Base-by-base conservation (phyloP, 2,329 filamentous ascomycete species). In the Monosporascus sp. region DNA sequence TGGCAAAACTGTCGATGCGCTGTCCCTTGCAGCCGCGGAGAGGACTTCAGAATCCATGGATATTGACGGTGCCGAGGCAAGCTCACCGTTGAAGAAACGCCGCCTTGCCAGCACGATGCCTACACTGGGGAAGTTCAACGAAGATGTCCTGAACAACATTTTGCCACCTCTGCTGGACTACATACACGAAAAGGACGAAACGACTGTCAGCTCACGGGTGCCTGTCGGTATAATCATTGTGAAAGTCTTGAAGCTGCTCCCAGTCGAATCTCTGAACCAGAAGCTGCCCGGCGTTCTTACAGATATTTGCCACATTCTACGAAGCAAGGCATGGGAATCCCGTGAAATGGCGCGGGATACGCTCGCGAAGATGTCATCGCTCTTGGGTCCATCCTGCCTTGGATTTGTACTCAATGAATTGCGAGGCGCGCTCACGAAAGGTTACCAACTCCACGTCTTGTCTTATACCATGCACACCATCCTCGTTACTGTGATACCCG, bases 391-490 rank as follows among this genome's bases (percentile, higher is more conserved):
- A 0, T 78, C 82, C 1, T 95, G 90, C 68, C 87, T 99, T 63
- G 88, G 89, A 2, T 97, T 97, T 68, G 86, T 99, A n/a, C 76
- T 99, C 54, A 95, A 92, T 66, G 92, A 97, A 67, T 76, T 99
- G 24, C 82, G 91, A 49, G 87, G 87, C 53, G 90, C 93, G 7
- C 78, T 99, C 14, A 86, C 86, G 47, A 83, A 86, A 63, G 94
- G 94, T 5, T 96, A 95, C 65, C 94, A 99, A 65, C 80, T 97
- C 40, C 94, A 99, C 68, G 91, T 99, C 9, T 77, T 99, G 24
- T 97, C 93, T 0, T 99, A 89, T 69, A 97, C 94, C 0, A 83
- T 99, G 68, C 94, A 99, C 72, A 90, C 91, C 0, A 89, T 99
- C 49, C 76, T 99, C 20, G 84, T 97, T 11, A 80, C 84, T 5